Conservation (phyloP, 345 rosid species). For the Lepidium aucheri region DNA sequence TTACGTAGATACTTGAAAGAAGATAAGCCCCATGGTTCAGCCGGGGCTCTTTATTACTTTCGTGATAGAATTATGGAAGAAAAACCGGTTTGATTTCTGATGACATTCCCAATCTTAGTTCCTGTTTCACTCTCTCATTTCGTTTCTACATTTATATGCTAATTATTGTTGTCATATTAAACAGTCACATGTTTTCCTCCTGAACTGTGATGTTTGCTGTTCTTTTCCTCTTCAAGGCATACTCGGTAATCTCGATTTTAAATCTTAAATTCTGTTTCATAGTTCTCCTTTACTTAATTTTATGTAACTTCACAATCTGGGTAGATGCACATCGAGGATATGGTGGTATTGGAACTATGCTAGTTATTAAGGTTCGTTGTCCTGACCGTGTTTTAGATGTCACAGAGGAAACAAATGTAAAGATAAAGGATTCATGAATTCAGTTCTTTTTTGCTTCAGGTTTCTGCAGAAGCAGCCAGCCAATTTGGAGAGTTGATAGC, state of each 20-base stretch:
- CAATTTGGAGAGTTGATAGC: constrained; percentile 82
- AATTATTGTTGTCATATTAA: not conserved
- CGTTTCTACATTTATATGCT: not conserved
- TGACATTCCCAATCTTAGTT: not conserved
- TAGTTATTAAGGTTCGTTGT: constrained; percentile 62
- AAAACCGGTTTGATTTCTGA: constrained; percentile 40
- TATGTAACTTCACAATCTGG: not conserved
- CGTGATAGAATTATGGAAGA: constrained; percentile 73
- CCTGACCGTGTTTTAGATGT: not conserved
- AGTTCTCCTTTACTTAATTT: not conserved
- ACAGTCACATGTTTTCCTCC: constrained; percentile 67
- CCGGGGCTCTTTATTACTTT: constrained; percentile 78
- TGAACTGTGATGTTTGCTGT: constrained; percentile 88
- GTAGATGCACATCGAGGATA: constrained; percentile 66
- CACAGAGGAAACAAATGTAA: not conserved
- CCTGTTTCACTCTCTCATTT: not conserved
- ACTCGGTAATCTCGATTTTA: constrained; percentile 44
- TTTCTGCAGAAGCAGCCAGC: constrained; percentile 83
- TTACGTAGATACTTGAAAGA: constrained; percentile 56
- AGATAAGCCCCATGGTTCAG: constrained; percentile 80
- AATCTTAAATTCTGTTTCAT: not conserved
- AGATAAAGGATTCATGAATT: not conserved
- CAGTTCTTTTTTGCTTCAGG: constrained; percentile 27
- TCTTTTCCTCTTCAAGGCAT: constrained; percentile 64
- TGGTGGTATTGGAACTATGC: constrained; percentile 72